phyloP scores from a whole-genome alignment of 2,329 filamentous ascomycete species.

The Fusarium acutatum region DNA sequence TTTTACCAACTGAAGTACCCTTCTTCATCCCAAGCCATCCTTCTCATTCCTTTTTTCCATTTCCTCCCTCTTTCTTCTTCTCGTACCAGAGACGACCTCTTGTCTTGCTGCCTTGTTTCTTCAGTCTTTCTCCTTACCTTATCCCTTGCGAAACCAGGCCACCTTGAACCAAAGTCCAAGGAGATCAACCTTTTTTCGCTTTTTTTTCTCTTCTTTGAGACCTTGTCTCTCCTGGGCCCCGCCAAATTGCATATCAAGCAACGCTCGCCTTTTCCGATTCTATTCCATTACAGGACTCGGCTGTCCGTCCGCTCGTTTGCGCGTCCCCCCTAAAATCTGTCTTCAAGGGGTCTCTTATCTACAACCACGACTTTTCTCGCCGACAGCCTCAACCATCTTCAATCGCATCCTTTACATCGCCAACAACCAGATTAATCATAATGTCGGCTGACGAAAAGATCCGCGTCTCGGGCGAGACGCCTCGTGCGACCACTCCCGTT shows the following conservation, averaged over 20 bases:
- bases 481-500: constrained; percentile 68
- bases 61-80: constrained; percentile 21
- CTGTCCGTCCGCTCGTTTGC: constrained; percentile 53
- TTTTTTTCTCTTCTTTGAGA: constrained; percentile 46
- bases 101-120: constrained; percentile 29
- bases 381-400: constrained; percentile 22
- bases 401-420: constrained; percentile 37
- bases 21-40: constrained; percentile 25
- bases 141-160: constrained; percentile 31
- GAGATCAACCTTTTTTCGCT: constrained; percentile 20
- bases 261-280: constrained; percentile 41
- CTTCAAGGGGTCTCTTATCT: constrained; percentile 40
- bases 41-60: constrained; percentile 5
- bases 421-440: constrained; percentile 56
- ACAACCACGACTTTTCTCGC: constrained; percentile 32
- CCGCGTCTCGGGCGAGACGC: constrained; percentile 80
- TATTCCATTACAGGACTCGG: constrained; percentile 45
- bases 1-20: constrained; percentile 28
- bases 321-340: constrained; percentile 47
- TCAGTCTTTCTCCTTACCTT: constrained; percentile 35
- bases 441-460: constrained; percentile 76
- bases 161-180: constrained; percentile 6
- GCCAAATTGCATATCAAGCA: constrained; percentile 49
- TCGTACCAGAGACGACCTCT: constrained; percentile 31
- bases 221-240: constrained; percentile 40